Conservation (phyloP, 2,329 filamentous ascomycete species). For the Biscogniauxia marginata region DNA sequence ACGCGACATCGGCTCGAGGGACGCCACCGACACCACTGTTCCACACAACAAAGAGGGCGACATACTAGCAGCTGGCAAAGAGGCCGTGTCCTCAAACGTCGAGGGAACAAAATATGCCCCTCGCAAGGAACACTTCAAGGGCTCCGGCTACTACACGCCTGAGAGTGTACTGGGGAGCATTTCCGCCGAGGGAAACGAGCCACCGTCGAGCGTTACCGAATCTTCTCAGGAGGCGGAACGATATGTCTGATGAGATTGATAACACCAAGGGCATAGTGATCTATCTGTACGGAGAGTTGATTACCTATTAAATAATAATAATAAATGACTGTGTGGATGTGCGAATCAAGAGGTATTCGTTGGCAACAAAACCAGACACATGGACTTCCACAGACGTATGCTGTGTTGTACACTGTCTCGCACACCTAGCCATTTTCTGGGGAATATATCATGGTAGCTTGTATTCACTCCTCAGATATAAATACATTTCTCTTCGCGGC, state of each 20-base stretch:
- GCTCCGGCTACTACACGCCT: conserved; percentile 39
- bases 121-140: conserved; percentile 40
- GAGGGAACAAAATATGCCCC: conserved; percentile 35
- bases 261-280: too few relatives aligned
- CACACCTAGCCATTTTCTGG: too few relatives aligned
- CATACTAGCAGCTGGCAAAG: conserved; percentile 37
- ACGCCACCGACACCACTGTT: conserved; percentile 32
- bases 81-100: conserved; percentile 39
- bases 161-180: conserved; percentile 43
- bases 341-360: too few relatives aligned
- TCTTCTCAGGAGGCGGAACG: conserved; percentile 29
- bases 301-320: too few relatives aligned
- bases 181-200: conserved; percentile 41
- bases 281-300: too few relatives aligned
- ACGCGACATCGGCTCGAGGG: conserved; percentile 11
- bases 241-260: conserved; percentile 16
- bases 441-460: too few relatives aligned
- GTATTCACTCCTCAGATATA: too few relatives aligned
- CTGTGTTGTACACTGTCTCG: too few relatives aligned
- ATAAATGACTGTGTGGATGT: too few relatives aligned
- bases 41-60: conserved; percentile 24
- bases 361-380: too few relatives aligned
- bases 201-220: conserved; percentile 42
- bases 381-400: too few relatives aligned
- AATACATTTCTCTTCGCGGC: too few relatives aligned